Base-by-base conservation (phyloP, 306 rosid species). In the Castanea crenata region DNA sequence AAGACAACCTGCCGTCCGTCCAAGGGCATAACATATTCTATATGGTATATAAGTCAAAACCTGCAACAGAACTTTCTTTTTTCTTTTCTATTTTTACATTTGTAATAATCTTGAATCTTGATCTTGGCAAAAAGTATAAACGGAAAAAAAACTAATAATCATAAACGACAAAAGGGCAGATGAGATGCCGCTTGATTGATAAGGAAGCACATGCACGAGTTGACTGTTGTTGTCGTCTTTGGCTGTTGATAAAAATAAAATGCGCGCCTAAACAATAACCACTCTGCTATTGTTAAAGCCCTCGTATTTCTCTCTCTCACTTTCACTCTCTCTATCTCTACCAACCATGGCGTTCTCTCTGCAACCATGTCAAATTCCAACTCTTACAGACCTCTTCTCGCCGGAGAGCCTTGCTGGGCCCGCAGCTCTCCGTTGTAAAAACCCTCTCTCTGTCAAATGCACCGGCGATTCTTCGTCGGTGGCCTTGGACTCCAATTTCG, bases 261-360 rank as follows among this genome's bases (percentile, higher is more conserved):
- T 20, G 58, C 74, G 15, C 73, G 34, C 69, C 21, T 76, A 49
- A 7, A 11, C 52, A 8, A 57, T 1, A 35, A 35, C 4, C 25
- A 31, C n/a, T 44, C 27, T 57, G 55, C 55, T 46, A 20, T 46
- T 34, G 3, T n/a, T 35, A 65, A 20, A 74, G 52, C 52, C 1
- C 15, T 1, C 44, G 0, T 0, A 46, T 12, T 41, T 46, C 63
- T 34, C 38, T 34, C 38, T 44, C 18, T 9, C 32, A 8, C 70
- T 56, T 58, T 23, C 44, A 35, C 44, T 13, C 63, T 35, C 77
- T 71, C 21, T 15, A 4, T 61, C 55, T 25, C 55, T 6, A 1
- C 13, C 79, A 65, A 18, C 85, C 31, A 95, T 95, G 98, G 96
- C 98, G 31, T 58, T 91, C 87, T 76, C 86, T 57, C 79, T 87